These are phyloP conservation scores for Pyrenochaeta sp. DNA, from an alignment of 2,329 filamentous ascomycete genomes.

Conservation along the genomic window DNA sequence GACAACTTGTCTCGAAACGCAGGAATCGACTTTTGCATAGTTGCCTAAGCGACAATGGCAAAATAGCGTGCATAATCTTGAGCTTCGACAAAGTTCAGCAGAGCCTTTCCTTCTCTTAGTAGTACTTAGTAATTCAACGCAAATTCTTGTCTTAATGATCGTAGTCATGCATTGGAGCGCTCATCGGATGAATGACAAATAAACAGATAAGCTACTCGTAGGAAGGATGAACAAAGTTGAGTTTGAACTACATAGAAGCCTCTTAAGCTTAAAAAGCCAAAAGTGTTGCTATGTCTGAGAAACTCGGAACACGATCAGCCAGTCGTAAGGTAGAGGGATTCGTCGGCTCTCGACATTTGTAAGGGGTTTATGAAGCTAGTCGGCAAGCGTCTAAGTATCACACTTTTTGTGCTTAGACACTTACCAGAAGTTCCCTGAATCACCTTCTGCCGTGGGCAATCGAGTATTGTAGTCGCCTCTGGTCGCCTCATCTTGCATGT, in stretches of 20 bases:
- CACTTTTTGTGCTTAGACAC: neutral
- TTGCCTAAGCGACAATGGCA: too few species aligned
- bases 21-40: too few species aligned
- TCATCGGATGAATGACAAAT: neutral
- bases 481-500: slow-evolving; percentile 45
- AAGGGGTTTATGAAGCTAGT: neutral
- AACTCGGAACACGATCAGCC: neutral
- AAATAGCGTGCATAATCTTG: too few species aligned
- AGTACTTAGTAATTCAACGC: too few species aligned
- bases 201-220: neutral
- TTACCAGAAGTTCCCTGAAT: slow-evolving; percentile 47
- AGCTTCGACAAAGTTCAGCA: too few species aligned
- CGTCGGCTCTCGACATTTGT: neutral
- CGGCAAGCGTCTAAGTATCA: neutral
- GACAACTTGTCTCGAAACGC: too few species aligned
- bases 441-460: slow-evolving; percentile 24
- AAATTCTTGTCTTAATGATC: too few species aligned
- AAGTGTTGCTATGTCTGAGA: neutral
- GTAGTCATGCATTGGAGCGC: too few species aligned
- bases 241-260: slow-evolving; percentile 5
- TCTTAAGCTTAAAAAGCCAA: neutral
- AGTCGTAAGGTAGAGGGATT: neutral
- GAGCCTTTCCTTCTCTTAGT: too few species aligned
- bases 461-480: slow-evolving; percentile 19
- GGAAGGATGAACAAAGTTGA: neutral